Base-by-base conservation (phyloP, 305 asterid species). In the Fraxinus ornus region DNA sequence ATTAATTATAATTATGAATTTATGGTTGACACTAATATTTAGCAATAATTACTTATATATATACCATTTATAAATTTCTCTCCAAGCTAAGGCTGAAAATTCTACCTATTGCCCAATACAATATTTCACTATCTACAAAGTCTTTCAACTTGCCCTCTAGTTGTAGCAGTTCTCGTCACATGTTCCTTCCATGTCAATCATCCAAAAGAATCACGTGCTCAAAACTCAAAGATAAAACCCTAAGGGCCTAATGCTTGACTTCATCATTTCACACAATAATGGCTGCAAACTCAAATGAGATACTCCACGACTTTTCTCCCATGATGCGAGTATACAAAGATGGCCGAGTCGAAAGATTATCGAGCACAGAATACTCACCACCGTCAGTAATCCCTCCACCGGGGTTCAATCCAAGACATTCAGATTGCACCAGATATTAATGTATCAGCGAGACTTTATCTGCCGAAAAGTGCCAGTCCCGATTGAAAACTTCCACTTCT, bases 341-440 rank as follows among this genome's bases (percentile, higher is more conserved):
- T 4, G 60, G 60, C 19, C 19, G 6, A 13, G 60, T 49, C 19
- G 7, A 49, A 17, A 49, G 21, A 49, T 13, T 49, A 0, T 0
- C 10, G 3, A 15, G 49, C 41, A 75, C 80, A 1, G 84, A 84
- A 4, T n/a, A 32, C 5, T 52, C 66, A 19, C 86, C 84, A 7
- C 37, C 87, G 17, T 75, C 86, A 0, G 37, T 26, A 4, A 82
- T 35, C 57, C 82, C 9, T 1, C 75, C 0, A 39, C 79, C 2
- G 80, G 85, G 7, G 85, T 87, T 44, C 47, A 41, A 13, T 83
- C 85, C 49, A 83, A 41, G 88, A 87, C 36, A 62, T 85, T 0
- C 21, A 21, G 0, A 71, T 85, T 1, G 17, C 47, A 15, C 78
- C 71, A 5, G 76, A 83, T 33, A 60, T 19, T 19, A 55, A 80